Conservation (phyloP, 768 basidiomycete species). For the Pulveroboletus ravenelii region DNA sequence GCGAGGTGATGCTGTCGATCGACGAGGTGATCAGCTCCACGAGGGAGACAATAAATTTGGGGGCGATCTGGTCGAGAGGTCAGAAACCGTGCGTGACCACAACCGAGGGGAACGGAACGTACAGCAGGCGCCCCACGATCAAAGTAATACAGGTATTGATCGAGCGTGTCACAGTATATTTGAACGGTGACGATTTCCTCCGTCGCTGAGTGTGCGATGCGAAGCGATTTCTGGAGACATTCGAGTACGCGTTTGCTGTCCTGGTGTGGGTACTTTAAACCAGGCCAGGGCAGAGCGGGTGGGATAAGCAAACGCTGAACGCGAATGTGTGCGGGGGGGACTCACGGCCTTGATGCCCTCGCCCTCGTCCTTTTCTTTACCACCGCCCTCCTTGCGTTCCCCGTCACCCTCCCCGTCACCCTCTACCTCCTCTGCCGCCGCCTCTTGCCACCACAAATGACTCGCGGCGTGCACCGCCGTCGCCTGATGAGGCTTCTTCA, state of each 20-base stretch:
- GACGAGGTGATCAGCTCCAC: constrained; percentile 93
- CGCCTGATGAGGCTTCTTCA: constrained; percentile 98
- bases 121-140: constrained; percentile 92
- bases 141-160: constrained; percentile 94
- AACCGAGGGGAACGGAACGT: constrained; percentile 23
- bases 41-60: constrained; percentile 94
- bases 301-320: constrained; percentile 17
- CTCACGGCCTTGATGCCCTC: constrained; percentile 51
- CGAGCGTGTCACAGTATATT: constrained; percentile 92
- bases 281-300: background rate
- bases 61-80: constrained; percentile 57
- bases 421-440: constrained; percentile 40
- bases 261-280: constrained; percentile 66
- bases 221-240: constrained; percentile 93
- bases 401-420: constrained; percentile 18
- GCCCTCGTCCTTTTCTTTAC: constrained; percentile 38
- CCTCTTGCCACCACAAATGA: constrained; percentile 97
- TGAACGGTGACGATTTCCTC: constrained; percentile 97
- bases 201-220: constrained; percentile 93
- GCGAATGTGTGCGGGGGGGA: constrained; percentile 12
- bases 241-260: constrained; percentile 98
- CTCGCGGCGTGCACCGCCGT: constrained; percentile 92
- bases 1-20: constrained; percentile 86
- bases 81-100: background rate
- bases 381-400: constrained; percentile 18